Conservation (phyloP, 2,329 filamentous ascomycete species). For the Lojkania enalia region DNA sequence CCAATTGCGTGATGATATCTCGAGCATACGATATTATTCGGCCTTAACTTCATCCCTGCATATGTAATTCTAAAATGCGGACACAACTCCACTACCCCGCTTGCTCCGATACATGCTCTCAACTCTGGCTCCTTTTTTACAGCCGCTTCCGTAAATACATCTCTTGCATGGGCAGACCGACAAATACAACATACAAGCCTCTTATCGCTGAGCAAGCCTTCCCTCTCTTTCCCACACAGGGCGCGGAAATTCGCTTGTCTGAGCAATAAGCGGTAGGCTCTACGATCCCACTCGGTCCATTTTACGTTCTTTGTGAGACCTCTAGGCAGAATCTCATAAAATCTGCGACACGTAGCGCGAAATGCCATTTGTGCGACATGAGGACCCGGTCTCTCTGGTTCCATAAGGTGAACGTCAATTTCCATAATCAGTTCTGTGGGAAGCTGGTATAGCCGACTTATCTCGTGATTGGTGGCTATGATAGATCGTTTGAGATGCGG, state of each 20-base stretch:
- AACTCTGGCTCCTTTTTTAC: background rate
- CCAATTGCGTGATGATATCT: background rate
- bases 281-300: background rate
- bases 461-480: background rate
- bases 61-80: background rate
- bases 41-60: background rate
- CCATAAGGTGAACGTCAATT: background rate
- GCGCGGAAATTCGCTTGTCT: background rate
- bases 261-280: background rate
- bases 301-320: background rate
- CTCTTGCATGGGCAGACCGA: background rate
- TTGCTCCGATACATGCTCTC: background rate
- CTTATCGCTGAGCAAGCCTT: background rate
- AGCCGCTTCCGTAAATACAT: background rate
- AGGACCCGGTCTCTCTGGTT: background rate
- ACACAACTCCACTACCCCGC: background rate
- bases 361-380: background rate
- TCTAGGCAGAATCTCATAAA: background rate
- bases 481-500: background rate
- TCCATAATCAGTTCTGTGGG: background rate
- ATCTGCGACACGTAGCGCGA: background rate
- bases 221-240: background rate
- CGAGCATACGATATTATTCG: background rate
- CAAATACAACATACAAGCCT: background rate
- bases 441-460: background rate